phyloP scores from a whole-genome alignment of 75 land plant genomes.

The Selaginella tamariscina region DNA sequence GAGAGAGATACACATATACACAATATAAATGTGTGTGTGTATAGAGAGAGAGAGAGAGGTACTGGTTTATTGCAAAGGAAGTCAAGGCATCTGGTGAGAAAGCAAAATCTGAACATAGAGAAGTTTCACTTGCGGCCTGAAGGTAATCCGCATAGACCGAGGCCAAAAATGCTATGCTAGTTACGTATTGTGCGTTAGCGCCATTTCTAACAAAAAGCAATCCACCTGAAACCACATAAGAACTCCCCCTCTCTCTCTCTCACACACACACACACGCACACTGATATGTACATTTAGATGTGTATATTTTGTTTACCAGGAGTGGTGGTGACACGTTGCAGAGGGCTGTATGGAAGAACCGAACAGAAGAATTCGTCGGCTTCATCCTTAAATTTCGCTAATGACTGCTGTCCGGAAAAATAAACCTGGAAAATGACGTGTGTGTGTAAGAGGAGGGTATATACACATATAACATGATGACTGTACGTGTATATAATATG shows the following conservation, averaged over 20 bases:
- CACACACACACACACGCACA: background rate
- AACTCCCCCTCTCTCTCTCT: background rate
- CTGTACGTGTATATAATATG: too few species aligned
- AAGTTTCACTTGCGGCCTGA: background rate
- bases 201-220: constrained; percentile 66
- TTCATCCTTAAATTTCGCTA: constrained; percentile 33
- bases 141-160: constrained; percentile 37
- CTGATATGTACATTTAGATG: background rate
- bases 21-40: background rate
- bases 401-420: constrained; percentile 37
- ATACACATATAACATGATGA: too few species aligned
- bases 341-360: constrained; percentile 51
- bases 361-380: constrained; percentile 72
- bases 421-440: constrained; percentile 31
- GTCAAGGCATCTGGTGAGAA: background rate
- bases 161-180: constrained; percentile 43
- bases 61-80: constrained; percentile 13
- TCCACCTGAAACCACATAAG: constrained; percentile 37
- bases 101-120: background rate
- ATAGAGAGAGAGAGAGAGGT: background rate
- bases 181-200: constrained; percentile 80
- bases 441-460: too few species aligned
- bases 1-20: background rate
- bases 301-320: constrained; percentile 38
- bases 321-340: constrained; percentile 31